Base-by-base conservation (phyloP, 768 basidiomycete genomes). In the Saitozyma sp. region DNA sequence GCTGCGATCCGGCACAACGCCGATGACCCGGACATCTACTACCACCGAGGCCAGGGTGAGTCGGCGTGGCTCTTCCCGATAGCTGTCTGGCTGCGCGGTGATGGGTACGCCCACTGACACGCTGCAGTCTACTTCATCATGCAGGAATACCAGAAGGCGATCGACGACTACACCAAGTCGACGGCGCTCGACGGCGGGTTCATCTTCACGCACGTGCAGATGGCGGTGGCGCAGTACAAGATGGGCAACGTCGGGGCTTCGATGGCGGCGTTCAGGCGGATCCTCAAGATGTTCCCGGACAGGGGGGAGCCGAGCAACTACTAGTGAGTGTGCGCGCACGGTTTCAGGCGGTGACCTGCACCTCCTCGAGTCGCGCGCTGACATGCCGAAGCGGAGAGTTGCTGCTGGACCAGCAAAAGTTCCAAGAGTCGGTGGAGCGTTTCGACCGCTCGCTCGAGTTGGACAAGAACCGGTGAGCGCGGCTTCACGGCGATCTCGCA, bases 151-250 rank as follows among this genome's bases (percentile, higher is more conserved):
- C 81, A 82, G 4, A 84, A 89, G 51, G 96, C 96, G 0, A 89
- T 92, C 16, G 85, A 87, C 71, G 91, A 98, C 81, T 99, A 98
- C 83, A 87, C 85, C 29, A 88, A 91, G 78, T 94, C 92, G 11
- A 89, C 87, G n/a, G 83, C 86, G 62, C 84, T 98, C 43, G 96
- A 99, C 73, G 84, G 87, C 58, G 73, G 83, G 41, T 99, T 98
- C 73, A 92, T 98, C 64, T 99, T 97, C 84, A 90, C 89, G 64
- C 96, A 98, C 71, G 95, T 99, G 64, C 95, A 99, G 76, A 85
- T 92, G 57, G 96, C 95, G 1, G 96, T 98, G 20, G 96, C 95
- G 43, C 89, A 92, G 78, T 99, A 98, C 86, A 97, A 98, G 84
- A 78, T 85, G 59, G 89, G 86, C 40, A 84, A 90, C 65, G 72